Evolutionary conservation across 306 rosid species (phyloP).

Genomic region (Vigna hirtella): DNA sequence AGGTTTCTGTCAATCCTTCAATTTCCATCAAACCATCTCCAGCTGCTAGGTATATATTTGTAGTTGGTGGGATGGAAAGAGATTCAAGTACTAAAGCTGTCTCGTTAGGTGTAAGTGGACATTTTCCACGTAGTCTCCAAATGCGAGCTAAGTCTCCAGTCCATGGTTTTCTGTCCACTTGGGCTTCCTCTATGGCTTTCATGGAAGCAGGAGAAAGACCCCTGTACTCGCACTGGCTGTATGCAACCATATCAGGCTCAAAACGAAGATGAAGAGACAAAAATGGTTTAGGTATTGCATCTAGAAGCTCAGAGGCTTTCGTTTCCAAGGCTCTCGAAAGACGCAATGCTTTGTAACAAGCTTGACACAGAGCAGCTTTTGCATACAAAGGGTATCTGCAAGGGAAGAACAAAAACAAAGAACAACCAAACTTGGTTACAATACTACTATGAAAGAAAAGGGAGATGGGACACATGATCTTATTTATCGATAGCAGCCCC

Average conservation of each 20-base stretch:
- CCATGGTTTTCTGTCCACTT: slow-evolving; percentile 86
- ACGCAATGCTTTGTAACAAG: slow-evolving; percentile 87
- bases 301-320: slow-evolving; percentile 82
- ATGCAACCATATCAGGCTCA: slow-evolving; percentile 97
- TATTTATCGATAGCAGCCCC: too few relatives aligned
- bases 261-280: slow-evolving; percentile 92
- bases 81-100: slow-evolving; percentile 79
- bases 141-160: slow-evolving; percentile 72
- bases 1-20: slow-evolving; percentile 68
- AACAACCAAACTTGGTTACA: slow-evolving; percentile 1
- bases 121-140: slow-evolving; percentile 92
- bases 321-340: slow-evolving; percentile 76
- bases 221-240: slow-evolving; percentile 82
- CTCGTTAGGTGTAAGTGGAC: slow-evolving; percentile 89
- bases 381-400: slow-evolving; percentile 84
- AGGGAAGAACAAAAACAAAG: slow-evolving; percentile 9
- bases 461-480: too few relatives aligned
- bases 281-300: slow-evolving; percentile 93
- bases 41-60: slow-evolving; percentile 86
- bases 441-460: not conserved
- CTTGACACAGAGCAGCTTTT: slow-evolving; percentile 91
- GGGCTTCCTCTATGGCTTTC: slow-evolving; percentile 73
- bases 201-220: slow-evolving; percentile 69
- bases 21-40: slow-evolving; percentile 96
- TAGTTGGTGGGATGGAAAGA: slow-evolving; percentile 71